Percentiles rank a stretch among this genome's conserved stretches.
These are phyloP conservation scores for Saccharomycopsis schoenii DNA, from an alignment of 805 yeast genomes.

Conservation along the genomic window DNA sequence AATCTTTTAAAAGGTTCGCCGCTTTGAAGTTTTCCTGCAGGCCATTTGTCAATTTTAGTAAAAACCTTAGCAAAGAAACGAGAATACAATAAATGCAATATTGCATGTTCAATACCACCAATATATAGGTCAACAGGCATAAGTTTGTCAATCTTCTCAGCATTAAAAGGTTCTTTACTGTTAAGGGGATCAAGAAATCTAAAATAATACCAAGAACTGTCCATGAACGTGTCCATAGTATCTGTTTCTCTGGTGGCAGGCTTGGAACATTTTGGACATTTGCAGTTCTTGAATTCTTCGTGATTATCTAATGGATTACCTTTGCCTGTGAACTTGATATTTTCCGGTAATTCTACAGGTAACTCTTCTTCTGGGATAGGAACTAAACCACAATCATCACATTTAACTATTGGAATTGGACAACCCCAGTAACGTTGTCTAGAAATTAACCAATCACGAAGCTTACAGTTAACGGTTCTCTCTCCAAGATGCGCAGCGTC, in stretches of 20 bases:
- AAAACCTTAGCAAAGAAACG: conserved; percentile 80
- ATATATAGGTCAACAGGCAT: conserved; percentile 86
- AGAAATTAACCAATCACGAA: conserved; percentile 91
- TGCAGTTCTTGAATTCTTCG: conserved; percentile 57
- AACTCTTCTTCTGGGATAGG: conserved; percentile 84
- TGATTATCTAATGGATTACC: conserved; percentile 62
- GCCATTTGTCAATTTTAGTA: conserved; percentile 57
- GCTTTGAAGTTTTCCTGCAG: conserved; percentile 33
- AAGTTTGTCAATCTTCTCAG: conserved; percentile 35
- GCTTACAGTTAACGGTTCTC: conserved; percentile 42
- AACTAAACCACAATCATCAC: conserved; percentile 77
- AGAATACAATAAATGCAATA: conserved; percentile 77
- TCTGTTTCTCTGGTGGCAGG: conserved; percentile 85
- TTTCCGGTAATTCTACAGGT: conserved; percentile 72
- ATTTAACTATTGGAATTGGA: conserved; percentile 91
- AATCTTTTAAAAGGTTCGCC: conserved; percentile 79
- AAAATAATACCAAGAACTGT: conserved; percentile 93
- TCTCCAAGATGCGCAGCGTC: conserved; percentile 33
- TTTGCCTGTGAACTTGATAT: conserved; percentile 33
- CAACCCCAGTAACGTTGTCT: conserved; percentile 98
- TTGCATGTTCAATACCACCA: conserved; percentile 97
- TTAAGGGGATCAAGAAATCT: conserved; percentile 74
- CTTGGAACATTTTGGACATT: conserved; percentile 69
- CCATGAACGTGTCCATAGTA: conserved; percentile 98
- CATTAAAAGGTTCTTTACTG: conserved; percentile 39